Base-by-base conservation (phyloP, 306 rosid genomes). In the Cucurbita maxima region DNA sequence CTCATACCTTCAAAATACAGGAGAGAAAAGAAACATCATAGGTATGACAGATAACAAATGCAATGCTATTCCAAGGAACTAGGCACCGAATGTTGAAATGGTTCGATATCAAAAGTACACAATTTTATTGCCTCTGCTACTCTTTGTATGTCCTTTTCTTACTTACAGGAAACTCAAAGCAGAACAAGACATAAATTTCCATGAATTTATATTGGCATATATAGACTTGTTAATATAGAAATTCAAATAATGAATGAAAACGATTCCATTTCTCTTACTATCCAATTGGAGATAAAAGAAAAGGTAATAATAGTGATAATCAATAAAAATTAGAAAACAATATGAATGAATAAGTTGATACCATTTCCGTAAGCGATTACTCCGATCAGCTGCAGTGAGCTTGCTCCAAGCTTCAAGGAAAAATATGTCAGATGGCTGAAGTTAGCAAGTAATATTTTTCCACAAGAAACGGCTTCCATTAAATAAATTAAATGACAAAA, bases 321-420 rank as follows among this genome's bases (percentile, higher is more conserved):
- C 13, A 13, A 48, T 22, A 13, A 68, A 19, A 6, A 81, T 59
- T 37, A 73, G 76, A 82, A 72, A 56, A 70, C 14, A 34, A 59
- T 34, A 59, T 13, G 3, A 44, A 67, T 45, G 71, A 3, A 64
- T 67, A 73, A 76, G 37, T 34, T 59, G 7, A 47, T 90, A 94
- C 99, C 96, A 95, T 86, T 88, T 91, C 75, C 99, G 83, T 56
- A 95, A 80, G 79, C 40, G 58, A 77, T 86, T 89, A 83, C 99
- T 89, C 83, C 99, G 84, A 76, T 89, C 99, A 74, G 89, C 78
- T 74, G 91, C 92, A 82, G 99, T 88, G 75, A 71, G 79, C 76
- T 91, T 91, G 85, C 99, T 91, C 99, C 99, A 95, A 73, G 92
- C 99, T 95, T 73, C 86, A 86, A 25, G 73, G 22, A 10, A 8